Base-by-base conservation (phyloP, 1,284 basidiomycete genomes). In the Boletus smithii region DNA sequence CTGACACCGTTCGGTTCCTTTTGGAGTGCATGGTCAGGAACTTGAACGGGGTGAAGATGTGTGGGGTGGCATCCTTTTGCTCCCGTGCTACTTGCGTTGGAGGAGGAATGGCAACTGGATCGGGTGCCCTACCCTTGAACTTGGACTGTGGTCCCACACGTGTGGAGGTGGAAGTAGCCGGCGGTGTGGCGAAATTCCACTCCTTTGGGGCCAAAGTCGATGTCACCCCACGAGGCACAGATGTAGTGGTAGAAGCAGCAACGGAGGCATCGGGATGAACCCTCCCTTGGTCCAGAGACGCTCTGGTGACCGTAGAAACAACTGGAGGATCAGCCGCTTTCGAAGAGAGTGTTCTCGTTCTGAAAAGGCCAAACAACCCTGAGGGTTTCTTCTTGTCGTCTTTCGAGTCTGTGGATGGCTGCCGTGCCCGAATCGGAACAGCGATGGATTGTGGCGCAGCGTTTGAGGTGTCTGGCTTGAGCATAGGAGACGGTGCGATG, bases 1-100 rank as follows among this genome's bases (percentile, higher is more conserved):
- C 74, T n/a, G 87, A 89, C 39, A 88, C 71, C 4, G 83, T 81
- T 31, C 81, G 77, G 60, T 82, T 73, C 54, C 78, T 73, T 58
- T 76, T 83, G 20, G 77, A 73, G 33, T 69, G 69, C 59, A 64
- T 64, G 17, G 47, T 39, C 53, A 85, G 53, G 54, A 84, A 73
- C 44, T 80, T 76, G 64, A 85, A 83, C 2, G 83, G 76, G 24
- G 74, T 75, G 58, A 83, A 81, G 38, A 79, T 71, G 51, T 75
- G 75, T 41, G 73, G 65, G 17, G 65, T 70, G 11, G 69, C 57
- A 46, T 71, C 70, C 51, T 66, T 75, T 18, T 69, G 69, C 34
- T 70, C 69, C 13, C 63, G 53, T 18, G n/a, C 14, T 32, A 16
- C 41, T 14, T 45, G 59, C 14, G 27, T 32, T 18, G 37, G 46